phyloP scores from a whole-genome alignment of 768 basidiomycete species.

The Lentinula edodes region DNA sequence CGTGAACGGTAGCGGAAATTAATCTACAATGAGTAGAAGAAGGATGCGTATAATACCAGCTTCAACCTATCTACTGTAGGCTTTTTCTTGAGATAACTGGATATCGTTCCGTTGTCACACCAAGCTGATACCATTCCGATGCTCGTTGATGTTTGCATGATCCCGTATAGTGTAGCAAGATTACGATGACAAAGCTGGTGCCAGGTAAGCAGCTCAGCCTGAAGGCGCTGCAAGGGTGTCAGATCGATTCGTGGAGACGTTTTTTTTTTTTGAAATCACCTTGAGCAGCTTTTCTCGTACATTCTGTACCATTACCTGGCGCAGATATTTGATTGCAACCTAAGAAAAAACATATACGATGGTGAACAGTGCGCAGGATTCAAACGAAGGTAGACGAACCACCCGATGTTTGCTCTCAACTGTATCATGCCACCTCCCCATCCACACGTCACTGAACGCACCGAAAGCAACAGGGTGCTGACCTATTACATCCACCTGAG shows the following conservation, averaged over 20 bases:
- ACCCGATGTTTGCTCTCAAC: conserved; percentile 30
- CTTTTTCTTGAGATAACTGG: conserved; percentile 40
- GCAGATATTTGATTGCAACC: conserved; percentile 57
- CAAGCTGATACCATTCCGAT: conserved; percentile 64
- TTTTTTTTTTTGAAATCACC: too few relatives aligned
- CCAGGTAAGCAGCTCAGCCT: conserved; percentile 54
- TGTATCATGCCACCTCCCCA: conserved; percentile 47
- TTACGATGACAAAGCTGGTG: conserved; percentile 51
- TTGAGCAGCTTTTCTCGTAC: conserved; percentile 48
- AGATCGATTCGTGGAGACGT: not conserved
- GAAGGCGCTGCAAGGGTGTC: conserved; percentile 36
- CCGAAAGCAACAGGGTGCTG: conserved; percentile 46
- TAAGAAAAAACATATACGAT: conserved; percentile 11
- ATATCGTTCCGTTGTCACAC: conserved; percentile 55
- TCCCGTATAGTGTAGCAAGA: conserved; percentile 49
- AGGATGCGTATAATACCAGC: conserved; percentile 30
- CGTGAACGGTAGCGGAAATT: not conserved
- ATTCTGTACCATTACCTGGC: conserved; percentile 44
- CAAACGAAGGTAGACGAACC: conserved; percentile 18
- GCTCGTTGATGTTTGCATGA: conserved; percentile 43
- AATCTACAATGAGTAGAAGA: not conserved
- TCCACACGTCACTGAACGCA: conserved; percentile 59
- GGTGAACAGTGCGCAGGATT: too few relatives aligned
- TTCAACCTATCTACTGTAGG: conserved; percentile 36
- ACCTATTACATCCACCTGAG: conserved; percentile 24